phyloP scores from a whole-genome alignment of 345 rosid genomes.

The Pistacia integerrima region DNA sequence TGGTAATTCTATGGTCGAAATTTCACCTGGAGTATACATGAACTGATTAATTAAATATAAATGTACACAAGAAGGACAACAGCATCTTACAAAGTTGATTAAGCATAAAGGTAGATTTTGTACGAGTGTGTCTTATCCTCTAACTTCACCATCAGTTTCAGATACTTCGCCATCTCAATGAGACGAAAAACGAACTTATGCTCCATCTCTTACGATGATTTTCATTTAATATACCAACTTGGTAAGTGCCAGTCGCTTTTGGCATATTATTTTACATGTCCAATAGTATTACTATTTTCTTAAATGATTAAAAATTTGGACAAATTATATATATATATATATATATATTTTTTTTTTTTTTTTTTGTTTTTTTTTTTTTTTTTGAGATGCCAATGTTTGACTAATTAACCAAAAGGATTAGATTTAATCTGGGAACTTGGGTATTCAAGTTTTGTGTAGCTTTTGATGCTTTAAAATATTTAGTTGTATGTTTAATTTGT shows the following conservation, averaged over 20 bases:
- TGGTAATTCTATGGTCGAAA: no score
- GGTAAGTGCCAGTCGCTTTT: conserved; percentile 5
- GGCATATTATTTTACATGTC: background rate
- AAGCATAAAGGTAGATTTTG: background rate
- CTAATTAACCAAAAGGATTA: background rate
- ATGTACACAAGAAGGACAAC: no score
- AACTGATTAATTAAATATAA: no score
- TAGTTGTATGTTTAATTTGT: background rate
- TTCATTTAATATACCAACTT: background rate
- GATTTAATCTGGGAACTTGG: no score
- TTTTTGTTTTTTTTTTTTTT: no score
- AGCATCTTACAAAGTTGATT: background rate
- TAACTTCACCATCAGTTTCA: background rate
- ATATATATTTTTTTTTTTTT: no score
- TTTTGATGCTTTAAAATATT: background rate
- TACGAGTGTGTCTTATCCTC: background rate
- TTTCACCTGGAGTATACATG: no score
- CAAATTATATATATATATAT: no score
- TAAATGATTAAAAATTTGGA: no score
- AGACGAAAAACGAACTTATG: conserved; percentile 2
- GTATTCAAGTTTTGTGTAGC: no score
- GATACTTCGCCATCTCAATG: background rate
- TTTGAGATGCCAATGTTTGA: no score
- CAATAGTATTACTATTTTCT: no score
- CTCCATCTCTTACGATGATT: background rate